Base-by-base conservation (phyloP, 2,329 filamentous ascomycete species). In the Graphium sp. region DNA sequence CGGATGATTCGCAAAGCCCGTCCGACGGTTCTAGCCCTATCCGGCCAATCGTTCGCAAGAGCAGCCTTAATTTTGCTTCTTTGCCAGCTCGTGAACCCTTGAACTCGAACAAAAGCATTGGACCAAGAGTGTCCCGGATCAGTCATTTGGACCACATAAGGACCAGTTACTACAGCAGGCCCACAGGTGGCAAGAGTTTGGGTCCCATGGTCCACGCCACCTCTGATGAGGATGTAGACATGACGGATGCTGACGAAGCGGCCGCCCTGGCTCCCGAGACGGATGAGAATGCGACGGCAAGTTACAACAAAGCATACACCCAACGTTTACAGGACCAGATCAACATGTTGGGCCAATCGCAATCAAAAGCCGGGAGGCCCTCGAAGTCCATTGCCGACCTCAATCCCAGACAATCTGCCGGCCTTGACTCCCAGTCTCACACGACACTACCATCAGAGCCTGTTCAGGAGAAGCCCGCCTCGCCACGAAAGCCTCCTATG, bases 301-400 rank as follows among this genome's bases (percentile, higher is more conserved):
- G n/a, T n/a, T 76, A 87, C 43, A 83, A 74, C 51, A 91, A 91
- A 48, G 85, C 83, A 0, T 91, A 89, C n/a, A 93, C 89, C 0
- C 85, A 95, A 48, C 66, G 81, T 24, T 60, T 98, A 11, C 84
- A 93, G 38, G 87, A 95, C 42, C 83, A 85, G 41, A 95, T 98
- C 41, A 92, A 74, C 43, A 66, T 67, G 55, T 55, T 76, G 28
- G 69, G 70, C 11, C 67, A 75, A 39, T 59, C 60, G 0, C 66
- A 70, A 33, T 48, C 62, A 5, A 58, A 51, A 24, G 52, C 53
- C 27, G 44, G 55, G 12, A 53, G 61, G 21, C 48, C 53, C 11
- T 59, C 63, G 2, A 69, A 66, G 34, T 60, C 58, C 2, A 50
- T 59, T 7, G 48, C 55, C 4, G 55, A 48, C 34, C 36, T 51